Base-by-base conservation (phyloP, 495 filamentous ascomycete genomes). In the Aspergillus hancockii region DNA sequence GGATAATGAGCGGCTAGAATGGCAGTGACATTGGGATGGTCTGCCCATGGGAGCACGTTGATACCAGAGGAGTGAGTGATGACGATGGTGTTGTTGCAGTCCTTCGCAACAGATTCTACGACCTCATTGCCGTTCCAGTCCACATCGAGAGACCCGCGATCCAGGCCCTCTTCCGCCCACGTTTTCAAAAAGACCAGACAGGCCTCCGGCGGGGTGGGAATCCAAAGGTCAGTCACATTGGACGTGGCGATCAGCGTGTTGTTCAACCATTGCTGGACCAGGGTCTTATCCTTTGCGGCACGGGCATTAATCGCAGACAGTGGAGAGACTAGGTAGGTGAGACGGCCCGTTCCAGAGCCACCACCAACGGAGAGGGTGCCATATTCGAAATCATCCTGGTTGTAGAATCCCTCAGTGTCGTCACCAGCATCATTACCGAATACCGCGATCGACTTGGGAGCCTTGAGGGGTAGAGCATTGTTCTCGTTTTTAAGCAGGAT, bases 401-500 rank as follows among this genome's bases (percentile, higher is more conserved):
- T 74, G 12, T 71, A 71, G 50, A 74, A 75, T 6, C 73, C 74
- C 30, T 78, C 75, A 9, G 78, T 77, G 10, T 77, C 74, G 6
- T 82, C 77, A 18, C 81, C 82, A 16, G 85, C 86, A 46, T 88
- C 86, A 19, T 86, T 82, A 10, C 87, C 87, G 56, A 87, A 82
- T 18, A 90, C 76, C 14, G 60, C 65, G 19, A 90, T 77, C 2
- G 34, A 62, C 77, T 84, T 40, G 66, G 71, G 7, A 81, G 79
- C 0, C 66, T 69, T 8, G 36, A 89, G 68, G 0, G 86, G 87
- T 4, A 90, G 65, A 4, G 77, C 73, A 23, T 73, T 68, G 30
- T 81, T 76, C 12, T 65, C 62, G 55, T 89, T 90, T 72, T 90
- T 89, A 0, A 90, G 71, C 32, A 90, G 61, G 1, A 89, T 85